These are phyloP conservation scores for Botryotinia globosa DNA, from an alignment of 2,329 filamentous ascomycete genomes.

Conservation along the genomic window DNA sequence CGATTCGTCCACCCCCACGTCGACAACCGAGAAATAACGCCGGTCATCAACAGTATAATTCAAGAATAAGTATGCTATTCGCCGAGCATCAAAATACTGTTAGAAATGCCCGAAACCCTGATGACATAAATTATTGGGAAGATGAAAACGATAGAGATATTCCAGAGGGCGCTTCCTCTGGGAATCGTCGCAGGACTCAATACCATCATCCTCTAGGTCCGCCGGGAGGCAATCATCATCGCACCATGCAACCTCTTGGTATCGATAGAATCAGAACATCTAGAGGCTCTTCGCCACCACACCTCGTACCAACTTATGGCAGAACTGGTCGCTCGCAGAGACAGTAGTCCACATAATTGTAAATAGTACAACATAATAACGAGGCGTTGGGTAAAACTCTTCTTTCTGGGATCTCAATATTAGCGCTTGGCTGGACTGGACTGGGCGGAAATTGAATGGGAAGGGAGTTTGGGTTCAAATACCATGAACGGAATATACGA, in stretches of 20 bases:
- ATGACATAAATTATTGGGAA: conserved; percentile 16
- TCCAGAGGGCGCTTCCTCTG: conserved; percentile 13
- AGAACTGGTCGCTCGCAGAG: conserved; percentile 27
- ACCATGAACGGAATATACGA: background rate
- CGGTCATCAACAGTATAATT: conserved; percentile 32
- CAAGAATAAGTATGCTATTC: conserved; percentile 37
- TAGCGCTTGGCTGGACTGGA: conserved; percentile 11
- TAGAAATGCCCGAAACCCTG: conserved; percentile 7
- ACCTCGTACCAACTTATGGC: conserved; percentile 29
- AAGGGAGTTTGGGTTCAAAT: conserved; percentile 3
- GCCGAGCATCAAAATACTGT: conserved; percentile 34
- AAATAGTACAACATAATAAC: conserved; percentile 1
- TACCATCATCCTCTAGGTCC: background rate
- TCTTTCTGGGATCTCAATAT: conserved; percentile 16
- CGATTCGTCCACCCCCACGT: conserved; percentile 31
- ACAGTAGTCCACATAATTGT: conserved; percentile 25
- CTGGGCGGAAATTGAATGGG: background rate
- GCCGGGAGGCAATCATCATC: conserved; percentile 18
- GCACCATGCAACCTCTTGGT: conserved; percentile 24
- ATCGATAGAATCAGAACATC: conserved; percentile 31
- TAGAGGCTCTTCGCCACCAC: conserved; percentile 32
- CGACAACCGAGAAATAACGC: conserved; percentile 27
- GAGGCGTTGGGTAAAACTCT: conserved; percentile 13
- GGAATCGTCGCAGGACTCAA: conserved; percentile 13
- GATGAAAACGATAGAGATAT: conserved; percentile 4